A percentile compares a stretch with the other conserved stretches of the same genome.
Conservation (phyloP, 805 yeast genomes). For the Starmerella kuoi region DNA sequence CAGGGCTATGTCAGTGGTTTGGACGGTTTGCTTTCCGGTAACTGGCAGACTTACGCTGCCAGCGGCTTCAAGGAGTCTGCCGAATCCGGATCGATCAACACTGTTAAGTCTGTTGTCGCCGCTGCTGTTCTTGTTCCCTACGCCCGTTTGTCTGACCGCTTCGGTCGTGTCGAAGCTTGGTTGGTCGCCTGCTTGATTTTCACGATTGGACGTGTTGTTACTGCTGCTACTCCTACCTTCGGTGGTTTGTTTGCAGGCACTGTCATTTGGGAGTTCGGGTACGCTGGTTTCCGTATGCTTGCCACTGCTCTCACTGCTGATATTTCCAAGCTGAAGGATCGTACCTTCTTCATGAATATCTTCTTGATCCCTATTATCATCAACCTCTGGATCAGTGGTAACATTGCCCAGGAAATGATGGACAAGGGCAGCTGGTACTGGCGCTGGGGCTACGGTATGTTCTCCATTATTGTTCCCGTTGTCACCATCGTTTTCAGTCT, state of each 20-base stretch:
- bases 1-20: conserved; percentile 50
- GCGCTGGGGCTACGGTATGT: conserved; percentile 69
- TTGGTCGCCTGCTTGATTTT: conserved; percentile 41
- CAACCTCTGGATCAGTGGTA: conserved; percentile 66
- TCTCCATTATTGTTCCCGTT: conserved; percentile 65
- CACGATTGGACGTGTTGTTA: conserved; percentile 50
- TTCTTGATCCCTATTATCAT: conserved; percentile 64
- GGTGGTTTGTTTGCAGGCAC: conserved; percentile 54
- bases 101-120: conserved; percentile 42
- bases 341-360: conserved; percentile 49
- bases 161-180: conserved; percentile 49
- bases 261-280: conserved; percentile 44
- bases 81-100: conserved; percentile 45
- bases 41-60: conserved; percentile 47
- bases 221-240: conserved; percentile 48
- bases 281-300: conserved; percentile 49
- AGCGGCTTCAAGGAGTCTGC: conserved; percentile 43
- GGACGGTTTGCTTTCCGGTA: conserved; percentile 45
- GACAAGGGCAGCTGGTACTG: conserved; percentile 29
- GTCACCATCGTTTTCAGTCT: conserved; percentile 44
- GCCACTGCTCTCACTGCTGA: conserved; percentile 52
- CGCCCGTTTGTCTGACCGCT: conserved; percentile 51
- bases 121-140: conserved; percentile 55
- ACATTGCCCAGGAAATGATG: conserved; percentile 25
- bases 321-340: conserved; percentile 55